A percentile compares a stretch with the other conserved stretches of the same genome.
Evolutionary conservation across 345 rosid species (phyloP).

Genomic region (Arabis hirsuta): DNA sequence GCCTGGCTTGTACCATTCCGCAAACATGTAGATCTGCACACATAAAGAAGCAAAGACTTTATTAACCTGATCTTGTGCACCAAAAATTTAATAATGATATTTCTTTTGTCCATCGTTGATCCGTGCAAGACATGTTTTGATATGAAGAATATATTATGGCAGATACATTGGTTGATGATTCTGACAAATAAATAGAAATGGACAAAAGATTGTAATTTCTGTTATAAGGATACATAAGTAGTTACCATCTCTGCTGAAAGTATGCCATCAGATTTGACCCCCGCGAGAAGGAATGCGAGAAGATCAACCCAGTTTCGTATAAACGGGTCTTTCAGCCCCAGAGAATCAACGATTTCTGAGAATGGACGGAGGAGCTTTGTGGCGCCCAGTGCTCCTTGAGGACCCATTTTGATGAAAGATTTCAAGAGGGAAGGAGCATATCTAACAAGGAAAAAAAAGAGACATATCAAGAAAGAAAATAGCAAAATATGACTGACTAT

Average conservation of each 20-base stretch:
- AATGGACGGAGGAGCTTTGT: conserved; percentile 90
- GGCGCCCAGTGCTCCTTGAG: conserved; percentile 78
- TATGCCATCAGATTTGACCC: conserved; percentile 95
- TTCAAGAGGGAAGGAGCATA: conserved; percentile 86
- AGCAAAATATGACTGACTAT: neutral
- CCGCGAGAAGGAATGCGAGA: conserved; percentile 92
- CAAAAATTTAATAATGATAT: neutral
- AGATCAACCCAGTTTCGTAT: conserved; percentile 93
- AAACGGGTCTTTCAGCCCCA: conserved; percentile 80
- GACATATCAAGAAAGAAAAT: neutral
- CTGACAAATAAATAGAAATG: neutral
- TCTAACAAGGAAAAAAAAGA: conserved; percentile 10
- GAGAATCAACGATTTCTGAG: conserved; percentile 77
- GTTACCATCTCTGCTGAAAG: conserved; percentile 99
- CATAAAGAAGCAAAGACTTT: neutral
- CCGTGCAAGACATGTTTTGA: neutral
- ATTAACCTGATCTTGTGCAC: neutral
- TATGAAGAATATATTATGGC: neutral
- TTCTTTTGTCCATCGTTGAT: neutral
- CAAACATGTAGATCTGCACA: conserved; percentile 93
- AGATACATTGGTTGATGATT: neutral
- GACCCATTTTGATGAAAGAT: conserved; percentile 85
- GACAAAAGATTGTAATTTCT: neutral
- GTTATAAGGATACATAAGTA: conserved; percentile 28
- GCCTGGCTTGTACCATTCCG: conserved; percentile 97